These are phyloP conservation scores for Galerina sulciceps DNA, from an alignment of 768 basidiomycete genomes.

Conservation along the genomic window DNA sequence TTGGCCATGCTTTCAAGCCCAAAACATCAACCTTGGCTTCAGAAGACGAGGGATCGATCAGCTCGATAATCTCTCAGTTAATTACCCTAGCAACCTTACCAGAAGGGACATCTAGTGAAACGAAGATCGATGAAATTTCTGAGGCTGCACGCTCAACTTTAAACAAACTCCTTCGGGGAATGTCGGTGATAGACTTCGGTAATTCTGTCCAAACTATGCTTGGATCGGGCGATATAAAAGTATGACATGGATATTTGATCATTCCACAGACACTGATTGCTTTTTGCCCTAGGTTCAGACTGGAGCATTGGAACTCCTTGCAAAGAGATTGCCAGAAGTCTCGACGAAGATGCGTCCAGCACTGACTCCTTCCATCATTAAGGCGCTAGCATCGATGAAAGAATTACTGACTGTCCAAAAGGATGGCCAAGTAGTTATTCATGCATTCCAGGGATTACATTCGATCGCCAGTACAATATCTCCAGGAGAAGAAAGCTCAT, in stretches of 20 bases:
- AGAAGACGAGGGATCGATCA: slow-evolving; percentile 31
- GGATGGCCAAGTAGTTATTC: slow-evolving; percentile 40
- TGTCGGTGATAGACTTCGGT: slow-evolving; percentile 76
- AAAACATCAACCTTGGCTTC: slow-evolving; percentile 22
- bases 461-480: slow-evolving; percentile 61
- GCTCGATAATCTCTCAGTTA: slow-evolving; percentile 50
- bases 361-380: slow-evolving; percentile 51
- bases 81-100: slow-evolving; percentile 49
- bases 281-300: slow-evolving; percentile 51
- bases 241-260: slow-evolving; percentile 32
- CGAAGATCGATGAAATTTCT: slow-evolving; percentile 47
- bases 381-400: slow-evolving; percentile 56
- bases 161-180: slow-evolving; percentile 57
- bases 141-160: slow-evolving; percentile 54
- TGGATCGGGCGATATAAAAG: slow-evolving; percentile 53
- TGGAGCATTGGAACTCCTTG: slow-evolving; percentile 73
- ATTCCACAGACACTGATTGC: slow-evolving; percentile 4
- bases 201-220: slow-evolving; percentile 59
- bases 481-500: slow-evolving; percentile 66
- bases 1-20: slow-evolving; percentile 53
- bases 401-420: slow-evolving; percentile 47
- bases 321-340: slow-evolving; percentile 66
- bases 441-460: slow-evolving; percentile 64
- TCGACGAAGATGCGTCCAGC: slow-evolving; percentile 57
- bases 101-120: slow-evolving; percentile 30